Evolutionary conservation across 164 flowering plant genomes (phyloP).

Genomic region (Berberis vulgaris): DNA sequence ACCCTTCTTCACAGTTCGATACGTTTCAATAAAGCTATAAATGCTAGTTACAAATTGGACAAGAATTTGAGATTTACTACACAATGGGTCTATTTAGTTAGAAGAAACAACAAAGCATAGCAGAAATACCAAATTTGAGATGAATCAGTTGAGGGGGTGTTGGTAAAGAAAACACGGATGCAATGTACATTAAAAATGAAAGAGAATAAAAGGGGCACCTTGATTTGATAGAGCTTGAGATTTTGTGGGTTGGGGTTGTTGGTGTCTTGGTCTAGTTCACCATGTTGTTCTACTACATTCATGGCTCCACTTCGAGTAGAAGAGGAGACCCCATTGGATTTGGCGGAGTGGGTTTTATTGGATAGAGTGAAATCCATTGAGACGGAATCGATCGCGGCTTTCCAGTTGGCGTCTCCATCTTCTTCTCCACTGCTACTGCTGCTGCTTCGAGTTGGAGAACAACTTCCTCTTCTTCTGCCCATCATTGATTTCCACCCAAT

Average conservation of each 20-base stretch:
- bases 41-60: too few relatives aligned
- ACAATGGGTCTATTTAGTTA: too few relatives aligned
- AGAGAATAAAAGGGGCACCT: slow-evolving; percentile 28
- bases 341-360: not conserved
- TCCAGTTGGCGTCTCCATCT: slow-evolving; percentile 82
- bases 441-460: slow-evolving; percentile 13
- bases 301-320: not conserved
- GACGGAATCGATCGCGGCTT: slow-evolving; percentile 66
- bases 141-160: not conserved
- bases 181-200: not conserved
- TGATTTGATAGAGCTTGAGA: slow-evolving; percentile 62
- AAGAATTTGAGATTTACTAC: too few relatives aligned
- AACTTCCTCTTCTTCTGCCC: too few relatives aligned
- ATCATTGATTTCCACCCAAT: too few relatives aligned
- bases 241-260: slow-evolving; percentile 19
- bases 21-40: too few relatives aligned
- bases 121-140: not conserved
- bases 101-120: not conserved
- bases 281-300: slow-evolving; percentile 1
- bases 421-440: slow-evolving; percentile 76
- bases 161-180: not conserved
- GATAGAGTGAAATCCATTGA: slow-evolving; percentile 9
- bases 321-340: not conserved
- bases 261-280: not conserved
- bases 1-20: too few relatives aligned